Base-by-base conservation (phyloP, 176 grass and related monocot species). In the Typha latifolia region DNA sequence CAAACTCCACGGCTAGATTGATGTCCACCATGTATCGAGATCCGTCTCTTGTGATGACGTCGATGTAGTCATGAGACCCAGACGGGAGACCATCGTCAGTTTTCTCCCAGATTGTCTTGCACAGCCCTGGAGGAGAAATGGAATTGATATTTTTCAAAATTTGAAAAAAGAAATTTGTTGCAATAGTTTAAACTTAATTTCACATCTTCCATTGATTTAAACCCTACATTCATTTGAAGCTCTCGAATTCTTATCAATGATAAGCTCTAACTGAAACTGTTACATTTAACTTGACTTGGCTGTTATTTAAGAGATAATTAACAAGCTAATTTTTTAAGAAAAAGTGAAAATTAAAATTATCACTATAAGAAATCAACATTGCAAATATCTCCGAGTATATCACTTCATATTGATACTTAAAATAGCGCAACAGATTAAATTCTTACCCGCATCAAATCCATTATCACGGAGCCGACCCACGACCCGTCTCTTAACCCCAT, bases 21-120 rank as follows among this genome's bases (percentile, higher is more conserved):
- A 80, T 74, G 78, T 96, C 92, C 47, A 96, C 72, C 71, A 96
- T 67, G 85, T 91, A 96, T 37, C 82, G 82, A 5, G 47, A 21
- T 5, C 72, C 61, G 14, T 12, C 1, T 0, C 15, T 2, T 4
- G 47, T 2, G 20, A 77, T 57, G 51, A 91, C 81, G 67, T 91
- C 92, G 21, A 91, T 80, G 77, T 79, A 91, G 61, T 84, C 88
- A 61, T 96, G 31, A 32, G 27, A 48, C 49, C 82, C 82, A 15
- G 84, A 74, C 0, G 77, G 49, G 9, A 78, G 4, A 69, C 71
- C 47, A 37, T 37, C 34, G 24, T 84, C 11, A 15, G 49, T 69
- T 71, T 64, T 75, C 61, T 91, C 72, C 82, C 88, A 85, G 0
- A 80, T 79, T n/a, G 88, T 82, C 64, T 68, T 72, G 84, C 92